phyloP scores from a whole-genome alignment of 192 early-diverging fungal genomes.

The Bifiguratus adelaidae region DNA sequence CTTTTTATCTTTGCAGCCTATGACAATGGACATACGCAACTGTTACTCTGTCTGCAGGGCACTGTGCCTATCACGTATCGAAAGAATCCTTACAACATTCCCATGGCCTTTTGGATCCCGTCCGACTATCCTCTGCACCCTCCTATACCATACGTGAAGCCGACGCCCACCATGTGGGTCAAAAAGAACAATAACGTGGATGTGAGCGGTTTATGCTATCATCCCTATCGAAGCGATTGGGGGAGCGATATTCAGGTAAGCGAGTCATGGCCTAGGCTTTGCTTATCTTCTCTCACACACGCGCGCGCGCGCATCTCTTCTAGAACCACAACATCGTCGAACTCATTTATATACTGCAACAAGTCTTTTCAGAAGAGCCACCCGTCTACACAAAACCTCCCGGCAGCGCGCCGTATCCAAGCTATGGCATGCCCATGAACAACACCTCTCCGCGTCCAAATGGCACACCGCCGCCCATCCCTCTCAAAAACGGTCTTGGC shows the following conservation, averaged over 20 bases:
- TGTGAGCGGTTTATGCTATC: slow-evolving; percentile 66
- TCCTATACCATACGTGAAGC: slow-evolving; percentile 78
- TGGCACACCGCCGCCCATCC: neutral
- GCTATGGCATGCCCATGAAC: slow-evolving; percentile 21
- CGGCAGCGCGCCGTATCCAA: slow-evolving; percentile 17
- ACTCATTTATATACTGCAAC: slow-evolving; percentile 53
- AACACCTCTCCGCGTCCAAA: slow-evolving; percentile 8
- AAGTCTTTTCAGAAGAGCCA: slow-evolving; percentile 61
- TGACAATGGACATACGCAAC: slow-evolving; percentile 43
- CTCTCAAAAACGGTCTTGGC: no score
- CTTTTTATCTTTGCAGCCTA: slow-evolving; percentile 23
- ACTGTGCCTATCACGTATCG: slow-evolving; percentile 81
- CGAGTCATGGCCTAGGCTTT: slow-evolving; percentile 8
- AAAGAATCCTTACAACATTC: slow-evolving; percentile 81
- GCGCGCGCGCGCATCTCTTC: neutral
- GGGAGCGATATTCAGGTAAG: slow-evolving; percentile 23
- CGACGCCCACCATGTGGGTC: slow-evolving; percentile 82
- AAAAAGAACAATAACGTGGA: slow-evolving; percentile 78
- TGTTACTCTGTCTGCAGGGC: slow-evolving; percentile 76
- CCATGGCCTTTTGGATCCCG: slow-evolving; percentile 83
- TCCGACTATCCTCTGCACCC: slow-evolving; percentile 67
- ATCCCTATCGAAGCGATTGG: slow-evolving; percentile 79
- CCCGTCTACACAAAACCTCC: slow-evolving; percentile 60
- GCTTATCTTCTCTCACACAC: neutral
- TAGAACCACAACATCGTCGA: slow-evolving; percentile 36